Evolutionary conservation across 257 asterid species (phyloP).

Genomic region (Solanum paucissectum): DNA sequence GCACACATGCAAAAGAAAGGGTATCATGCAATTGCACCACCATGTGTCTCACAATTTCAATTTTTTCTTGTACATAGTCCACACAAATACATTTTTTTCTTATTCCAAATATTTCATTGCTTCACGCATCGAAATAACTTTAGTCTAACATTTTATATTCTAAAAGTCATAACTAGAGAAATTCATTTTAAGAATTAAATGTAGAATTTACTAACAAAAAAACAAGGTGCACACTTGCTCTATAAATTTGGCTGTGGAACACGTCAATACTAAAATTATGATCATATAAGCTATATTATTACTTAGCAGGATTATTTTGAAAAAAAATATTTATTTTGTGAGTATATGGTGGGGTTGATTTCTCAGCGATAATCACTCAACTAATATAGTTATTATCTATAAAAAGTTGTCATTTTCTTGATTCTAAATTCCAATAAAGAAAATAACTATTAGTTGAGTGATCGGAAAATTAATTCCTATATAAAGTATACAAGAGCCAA

Average conservation of each 20-base stretch:
- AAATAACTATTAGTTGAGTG: not conserved
- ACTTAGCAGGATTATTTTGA: not conserved
- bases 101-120: not conserved
- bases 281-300: not conserved
- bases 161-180: not conserved
- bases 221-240: not conserved
- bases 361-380: not conserved
- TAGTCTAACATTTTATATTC: not conserved
- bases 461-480: too few relatives aligned
- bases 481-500: too few relatives aligned
- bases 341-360: not conserved
- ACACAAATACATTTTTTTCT: not conserved
- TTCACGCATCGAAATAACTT: not conserved
- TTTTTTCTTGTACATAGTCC: not conserved
- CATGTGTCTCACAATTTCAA: not conserved
- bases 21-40: not conserved
- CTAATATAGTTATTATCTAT: not conserved
- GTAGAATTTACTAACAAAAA: not conserved
- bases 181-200: not conserved
- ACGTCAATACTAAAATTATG: not conserved
- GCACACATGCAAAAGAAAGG: not conserved
- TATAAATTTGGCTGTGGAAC: not conserved
- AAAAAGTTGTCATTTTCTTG: not conserved
- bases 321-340: not conserved
- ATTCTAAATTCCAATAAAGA: not conserved